Evolutionary conservation across 176 grass and related monocot genomes (phyloP), one percentile per base, ranked within the genome.

Genomic region (Juncus effusus): DNA sequence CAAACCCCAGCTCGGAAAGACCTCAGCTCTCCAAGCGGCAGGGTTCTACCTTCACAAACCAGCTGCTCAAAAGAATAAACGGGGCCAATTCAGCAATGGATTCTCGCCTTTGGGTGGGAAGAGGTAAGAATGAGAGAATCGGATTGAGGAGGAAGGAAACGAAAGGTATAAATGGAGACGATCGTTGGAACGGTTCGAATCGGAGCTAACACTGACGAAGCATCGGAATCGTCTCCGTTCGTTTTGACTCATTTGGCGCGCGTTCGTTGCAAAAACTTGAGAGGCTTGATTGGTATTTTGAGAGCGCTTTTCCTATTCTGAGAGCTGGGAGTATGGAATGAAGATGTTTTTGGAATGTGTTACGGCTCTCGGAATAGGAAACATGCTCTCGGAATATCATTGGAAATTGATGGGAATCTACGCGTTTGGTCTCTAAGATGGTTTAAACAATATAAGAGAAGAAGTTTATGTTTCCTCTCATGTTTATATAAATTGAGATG

Each of bases 91-190:
- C 13, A 49, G 15, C 19, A 53, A 71, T 71, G 67, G 67, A 71
- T 71, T 71, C 67, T 39, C 67, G 42, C 67, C 65, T 69, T 71
- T 71, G 38, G 3, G 67, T 37, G 65, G 47, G 65, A 51, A 54
- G 50, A n/a, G 68, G 42, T 57, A 57, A 53, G 15, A 55, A 56
- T 40, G 42, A 57, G 42, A 53, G 15, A 55, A 56, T 40, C 39
- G 51, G 50, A 16, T 9, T 47, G 44, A 47, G 44, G 65, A 54
- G 50, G 35, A 44, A 40, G 13, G 68, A 72, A 69, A 54, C 66
- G n/a, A 40, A 5, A 56, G 51, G 50, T 70, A 56, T 56, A 55
- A 56, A 56, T 56, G 51, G 66, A 16, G 50, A 69, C 11, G n/a
- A 41, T 13, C 15, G 54, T 44, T 70, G 52, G 28, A 5, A 70